These are phyloP conservation scores for Dimocarpus longan DNA, from an alignment of 345 rosid genomes.

Conservation along the genomic window DNA sequence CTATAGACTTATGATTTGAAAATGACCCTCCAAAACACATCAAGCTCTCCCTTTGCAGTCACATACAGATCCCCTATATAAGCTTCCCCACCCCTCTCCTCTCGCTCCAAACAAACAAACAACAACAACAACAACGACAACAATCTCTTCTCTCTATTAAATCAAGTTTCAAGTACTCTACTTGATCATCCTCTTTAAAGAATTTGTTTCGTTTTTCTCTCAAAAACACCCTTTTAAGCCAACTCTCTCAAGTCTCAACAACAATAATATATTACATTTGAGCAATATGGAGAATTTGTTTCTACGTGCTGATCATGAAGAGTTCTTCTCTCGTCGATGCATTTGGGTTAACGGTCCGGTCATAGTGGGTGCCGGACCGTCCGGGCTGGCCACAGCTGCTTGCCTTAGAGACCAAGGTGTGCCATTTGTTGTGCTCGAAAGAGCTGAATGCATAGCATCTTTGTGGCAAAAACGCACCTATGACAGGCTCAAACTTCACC, in stretches of 20 bases:
- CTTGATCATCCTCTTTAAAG: neutral
- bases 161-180: neutral
- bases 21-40: conserved; percentile 17
- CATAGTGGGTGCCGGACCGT: conserved; percentile 87
- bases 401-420: conserved; percentile 71
- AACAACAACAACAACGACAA: neutral
- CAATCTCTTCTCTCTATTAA: neutral
- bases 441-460: conserved; percentile 86
- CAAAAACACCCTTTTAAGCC: neutral
- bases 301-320: conserved; percentile 45
- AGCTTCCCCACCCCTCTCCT: conserved; percentile 7
- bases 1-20: conserved; percentile 29
- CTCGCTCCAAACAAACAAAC: conserved; percentile 21
- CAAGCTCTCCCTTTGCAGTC: conserved; percentile 21
- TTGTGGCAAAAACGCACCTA: conserved; percentile 82
- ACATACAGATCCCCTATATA: conserved; percentile 34
- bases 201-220: neutral
- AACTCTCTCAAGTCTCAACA: neutral
- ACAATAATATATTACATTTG: neutral
- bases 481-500: conserved; percentile 84
- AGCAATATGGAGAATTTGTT: conserved; percentile 47
- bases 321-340: conserved; percentile 46
- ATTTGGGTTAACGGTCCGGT: conserved; percentile 78
- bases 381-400: conserved; percentile 85
- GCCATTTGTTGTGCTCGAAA: conserved; percentile 73